These are phyloP conservation scores for Pneumocystis sp. DNA, from an alignment of 1,139 yeast genomes.

Conservation along the genomic window DNA sequence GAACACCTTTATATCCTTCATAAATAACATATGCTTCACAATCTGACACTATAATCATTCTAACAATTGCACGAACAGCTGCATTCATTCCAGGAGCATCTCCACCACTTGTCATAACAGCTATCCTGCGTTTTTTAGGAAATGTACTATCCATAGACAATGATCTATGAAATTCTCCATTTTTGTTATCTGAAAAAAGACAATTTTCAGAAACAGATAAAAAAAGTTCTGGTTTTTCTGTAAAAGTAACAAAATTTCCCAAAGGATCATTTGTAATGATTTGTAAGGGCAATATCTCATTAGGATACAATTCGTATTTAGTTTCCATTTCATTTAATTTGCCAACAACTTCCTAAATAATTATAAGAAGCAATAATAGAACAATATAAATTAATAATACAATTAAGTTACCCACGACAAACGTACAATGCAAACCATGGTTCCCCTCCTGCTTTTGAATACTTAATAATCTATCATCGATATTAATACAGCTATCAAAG, in stretches of 20 bases:
- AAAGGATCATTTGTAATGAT: slow-evolving; percentile 47
- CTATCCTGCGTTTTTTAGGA: slow-evolving; percentile 42
- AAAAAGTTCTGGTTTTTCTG: slow-evolving; percentile 26
- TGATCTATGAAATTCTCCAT: background rate
- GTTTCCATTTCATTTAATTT: slow-evolving; percentile 18
- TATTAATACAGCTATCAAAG: slow-evolving; percentile 1
- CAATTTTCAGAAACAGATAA: slow-evolving; percentile 13
- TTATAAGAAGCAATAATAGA: slow-evolving; percentile 7
- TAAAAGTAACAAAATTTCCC: slow-evolving; percentile 46
- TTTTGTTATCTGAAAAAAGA: background rate
- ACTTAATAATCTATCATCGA: background rate
- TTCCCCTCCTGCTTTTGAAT: background rate
- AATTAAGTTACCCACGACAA: slow-evolving; percentile 14
- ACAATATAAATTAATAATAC: slow-evolving; percentile 9
- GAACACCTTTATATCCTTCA: slow-evolving; percentile 93
- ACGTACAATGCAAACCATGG: slow-evolving; percentile 8
- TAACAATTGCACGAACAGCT: slow-evolving; percentile 81
- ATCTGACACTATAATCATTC: slow-evolving; percentile 76
- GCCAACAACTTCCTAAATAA: slow-evolving; percentile 24
- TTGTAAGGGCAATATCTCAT: slow-evolving; percentile 21
- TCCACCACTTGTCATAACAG: slow-evolving; percentile 96
- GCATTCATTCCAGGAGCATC: slow-evolving; percentile 99
- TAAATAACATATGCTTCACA: slow-evolving; percentile 88
- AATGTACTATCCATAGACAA: background rate
- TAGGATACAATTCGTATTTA: slow-evolving; percentile 6